Percentiles rank a stretch among this genome's conserved stretches.
These are phyloP conservation scores for Schizopora paradoxa DNA, from an alignment of 1,284 basidiomycete species.

Conservation along the genomic window DNA sequence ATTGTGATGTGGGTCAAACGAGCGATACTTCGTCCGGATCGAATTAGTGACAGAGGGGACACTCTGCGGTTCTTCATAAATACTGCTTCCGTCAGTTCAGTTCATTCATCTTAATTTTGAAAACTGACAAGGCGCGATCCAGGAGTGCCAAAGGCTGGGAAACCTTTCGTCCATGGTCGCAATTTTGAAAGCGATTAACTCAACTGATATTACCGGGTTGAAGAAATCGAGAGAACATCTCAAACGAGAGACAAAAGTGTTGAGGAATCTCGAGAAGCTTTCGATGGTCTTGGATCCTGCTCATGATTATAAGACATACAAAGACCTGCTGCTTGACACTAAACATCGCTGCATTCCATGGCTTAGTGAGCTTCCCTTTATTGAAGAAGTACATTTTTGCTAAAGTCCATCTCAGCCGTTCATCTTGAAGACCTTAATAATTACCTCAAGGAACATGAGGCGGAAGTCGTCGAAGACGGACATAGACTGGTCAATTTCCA, in stretches of 20 bases:
- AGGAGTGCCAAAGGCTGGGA: slow-evolving; percentile 39
- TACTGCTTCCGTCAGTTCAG: slow-evolving; percentile 31
- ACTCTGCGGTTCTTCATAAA: slow-evolving; percentile 40
- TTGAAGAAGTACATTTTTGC: no score
- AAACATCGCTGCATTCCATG: slow-evolving; percentile 32
- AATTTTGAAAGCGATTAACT: slow-evolving; percentile 37
- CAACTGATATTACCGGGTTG: slow-evolving; percentile 33
- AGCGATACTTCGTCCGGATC: slow-evolving; percentile 34
- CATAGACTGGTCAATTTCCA: slow-evolving; percentile 39
- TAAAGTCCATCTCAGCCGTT: slow-evolving; percentile 33
- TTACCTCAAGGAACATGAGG: slow-evolving; percentile 28
- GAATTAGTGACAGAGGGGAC: slow-evolving; percentile 30
- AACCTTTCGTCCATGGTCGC: slow-evolving; percentile 41
- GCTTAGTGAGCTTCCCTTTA: no score
- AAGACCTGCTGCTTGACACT: slow-evolving; percentile 29
- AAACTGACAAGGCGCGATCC: not conserved
- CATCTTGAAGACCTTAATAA: slow-evolving; percentile 35
- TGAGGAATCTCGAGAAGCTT: slow-evolving; percentile 29
- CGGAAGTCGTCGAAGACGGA: slow-evolving; percentile 26
- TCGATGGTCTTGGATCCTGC: slow-evolving; percentile 30
- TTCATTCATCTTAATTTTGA: not conserved
- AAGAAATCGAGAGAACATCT: slow-evolving; percentile 31
- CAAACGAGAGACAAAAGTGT: slow-evolving; percentile 25
- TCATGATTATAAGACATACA: slow-evolving; percentile 34
- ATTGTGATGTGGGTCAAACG: slow-evolving; percentile 41